Evolutionary conservation across 164 flowering plant genomes (phyloP).

Genomic region (Magnolia sinica): DNA sequence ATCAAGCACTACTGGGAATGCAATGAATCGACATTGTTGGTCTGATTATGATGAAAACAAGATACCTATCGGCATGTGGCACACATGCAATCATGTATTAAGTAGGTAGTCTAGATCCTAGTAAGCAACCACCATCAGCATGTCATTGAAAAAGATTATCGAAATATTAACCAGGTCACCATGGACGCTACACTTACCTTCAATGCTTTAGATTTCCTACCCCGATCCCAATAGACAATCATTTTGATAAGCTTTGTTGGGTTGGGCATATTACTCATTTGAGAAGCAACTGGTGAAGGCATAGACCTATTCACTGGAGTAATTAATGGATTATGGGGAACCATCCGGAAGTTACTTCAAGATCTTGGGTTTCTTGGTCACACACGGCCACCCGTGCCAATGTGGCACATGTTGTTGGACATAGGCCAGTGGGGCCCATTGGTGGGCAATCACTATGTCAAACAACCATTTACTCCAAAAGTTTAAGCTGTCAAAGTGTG

Average conservation of each 20-base stretch:
- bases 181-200: constrained; percentile 48
- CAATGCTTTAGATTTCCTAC: constrained; percentile 59
- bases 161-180: background rate
- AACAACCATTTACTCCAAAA: too few relatives aligned
- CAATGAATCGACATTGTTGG: too few relatives aligned
- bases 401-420: too few relatives aligned
- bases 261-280: constrained; percentile 90
- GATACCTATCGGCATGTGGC: too few relatives aligned
- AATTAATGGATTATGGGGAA: constrained; percentile 42
- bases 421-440: too few relatives aligned
- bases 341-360: constrained; percentile 57
- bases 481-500: too few relatives aligned
- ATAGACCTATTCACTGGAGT: constrained; percentile 51
- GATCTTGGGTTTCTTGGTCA: constrained; percentile 69
- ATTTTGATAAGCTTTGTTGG: constrained; percentile 50
- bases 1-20: too few relatives aligned
- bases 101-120: too few relatives aligned
- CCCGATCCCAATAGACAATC: constrained; percentile 58
- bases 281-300: constrained; percentile 92
- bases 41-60: too few relatives aligned
- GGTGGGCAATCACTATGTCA: too few relatives aligned
- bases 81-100: too few relatives aligned
- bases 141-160: background rate
- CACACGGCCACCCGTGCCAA: constrained; percentile 28
- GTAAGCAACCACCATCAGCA: too few relatives aligned